Evolutionary conservation across 106 monocot species (phyloP), one percentile per base, ranked within the genome.

Genomic region (Dactylorhiza incarnata): DNA sequence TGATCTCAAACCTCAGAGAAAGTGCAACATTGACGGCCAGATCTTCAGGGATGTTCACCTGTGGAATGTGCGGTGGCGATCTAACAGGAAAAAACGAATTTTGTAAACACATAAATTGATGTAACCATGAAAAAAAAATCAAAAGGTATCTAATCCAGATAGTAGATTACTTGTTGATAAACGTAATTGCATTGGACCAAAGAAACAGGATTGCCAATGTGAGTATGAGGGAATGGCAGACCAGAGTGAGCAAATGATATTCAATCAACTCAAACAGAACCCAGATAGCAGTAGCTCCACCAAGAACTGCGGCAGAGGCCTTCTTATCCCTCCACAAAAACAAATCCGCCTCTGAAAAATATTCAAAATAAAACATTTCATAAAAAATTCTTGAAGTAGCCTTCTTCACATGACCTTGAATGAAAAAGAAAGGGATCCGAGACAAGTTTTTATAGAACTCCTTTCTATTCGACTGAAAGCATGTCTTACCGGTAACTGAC

Each of bases 311-410:
- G 45, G 77, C 81, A 12, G 94, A 84, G 5, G 78, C 76, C 84
- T 94, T 94, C 82, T 86, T 94, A 82, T 90, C 81, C 82, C 79
- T 90, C 90, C 88, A 94, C 14, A 90, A 51, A 9, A 94, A 53
- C 45, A 90, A 77, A 76, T 88, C 90, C 59, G 86, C 86, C 83
- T 86, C 87, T 94, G 81, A 76, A 81, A 66, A 16, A 22, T 48
- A 29, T 29, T 26, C 26, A 65, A 65, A 13, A n/a, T n/a, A 10
- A 65, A 65, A 26, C 0, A 29, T 37, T 65, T 65, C 65, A 65
- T 65, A 29, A 19, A 13, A 13, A 52, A 3, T 37, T 37, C 37
- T 37, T 37, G 37, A 37, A 37, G 37, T 37, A 37, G 37, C 37
- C 37, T 3, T 37, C 37, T 37, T 37, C 3, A 3, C 37, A 37